Conservation (phyloP, 176 grass and related monocot species). For the Coix lacrymajobi region DNA sequence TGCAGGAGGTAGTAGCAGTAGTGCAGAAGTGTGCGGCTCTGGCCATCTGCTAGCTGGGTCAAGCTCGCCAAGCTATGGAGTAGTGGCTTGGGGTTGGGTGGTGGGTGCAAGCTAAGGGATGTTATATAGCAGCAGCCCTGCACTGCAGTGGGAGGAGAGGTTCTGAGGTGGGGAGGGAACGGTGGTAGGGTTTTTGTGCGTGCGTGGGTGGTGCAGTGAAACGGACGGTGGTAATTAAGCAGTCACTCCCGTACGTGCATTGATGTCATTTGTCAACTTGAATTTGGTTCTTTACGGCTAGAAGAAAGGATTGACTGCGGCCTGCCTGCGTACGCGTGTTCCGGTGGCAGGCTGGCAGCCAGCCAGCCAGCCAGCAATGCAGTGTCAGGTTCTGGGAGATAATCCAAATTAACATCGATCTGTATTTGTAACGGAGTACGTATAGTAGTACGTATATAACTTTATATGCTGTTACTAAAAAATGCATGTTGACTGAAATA, state of each 20-base stretch:
- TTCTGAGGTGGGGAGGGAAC: neutral
- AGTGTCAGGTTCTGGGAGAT: neutral
- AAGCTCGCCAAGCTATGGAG: too few species aligned
- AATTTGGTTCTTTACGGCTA: neutral
- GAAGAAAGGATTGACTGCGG: neutral
- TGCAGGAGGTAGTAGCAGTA: too few species aligned
- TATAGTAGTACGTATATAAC: neutral
- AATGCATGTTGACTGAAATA: neutral
- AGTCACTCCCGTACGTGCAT: neutral
- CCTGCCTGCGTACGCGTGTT: neutral
- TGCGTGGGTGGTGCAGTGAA: neutral
- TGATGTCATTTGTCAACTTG: neutral
- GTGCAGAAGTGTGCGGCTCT: too few species aligned
- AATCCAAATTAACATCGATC: neutral
- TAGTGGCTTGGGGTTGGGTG: too few species aligned
- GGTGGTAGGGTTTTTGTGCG: neutral
- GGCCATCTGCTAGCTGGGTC: too few species aligned
- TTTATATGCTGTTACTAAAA: neutral
- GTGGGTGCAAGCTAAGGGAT: too few species aligned
- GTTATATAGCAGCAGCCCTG: neutral
- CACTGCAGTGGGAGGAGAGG: neutral
- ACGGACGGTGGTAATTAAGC: neutral
- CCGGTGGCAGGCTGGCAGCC: too few species aligned
- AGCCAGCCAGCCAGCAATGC: neutral
- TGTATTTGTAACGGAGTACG: neutral